A percentile compares a stretch with the other conserved stretches of the same genome.
Conservation (phyloP, 257 asterid genomes). For the Solanum virginianum region DNA sequence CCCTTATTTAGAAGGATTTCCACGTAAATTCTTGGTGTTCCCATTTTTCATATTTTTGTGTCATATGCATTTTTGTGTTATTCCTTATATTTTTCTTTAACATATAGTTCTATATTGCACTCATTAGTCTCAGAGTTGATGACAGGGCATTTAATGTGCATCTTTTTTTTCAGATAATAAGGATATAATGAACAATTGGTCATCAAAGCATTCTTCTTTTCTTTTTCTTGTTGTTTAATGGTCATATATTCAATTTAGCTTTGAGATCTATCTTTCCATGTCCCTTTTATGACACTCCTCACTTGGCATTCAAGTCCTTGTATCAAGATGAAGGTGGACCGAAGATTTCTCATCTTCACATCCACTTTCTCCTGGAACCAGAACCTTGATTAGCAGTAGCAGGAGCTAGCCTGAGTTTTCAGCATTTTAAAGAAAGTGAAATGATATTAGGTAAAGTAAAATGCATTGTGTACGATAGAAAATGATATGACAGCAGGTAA, state of each 20-base stretch:
- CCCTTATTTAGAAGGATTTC: no score
- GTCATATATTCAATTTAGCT: background rate
- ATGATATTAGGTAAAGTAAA: background rate
- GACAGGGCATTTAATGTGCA: background rate
- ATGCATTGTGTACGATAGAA: background rate
- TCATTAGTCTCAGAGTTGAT: background rate
- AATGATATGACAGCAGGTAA: background rate
- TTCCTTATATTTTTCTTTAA: no score
- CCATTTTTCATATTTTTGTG: no score
- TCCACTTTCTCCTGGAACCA: background rate
- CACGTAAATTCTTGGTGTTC: no score
- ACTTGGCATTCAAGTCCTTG: background rate
- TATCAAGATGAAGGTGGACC: background rate
- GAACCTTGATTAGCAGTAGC: background rate
- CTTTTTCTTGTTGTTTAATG: background rate
- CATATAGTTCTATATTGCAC: background rate
- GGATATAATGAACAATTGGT: background rate
- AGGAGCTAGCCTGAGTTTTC: background rate
- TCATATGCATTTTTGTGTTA: no score
- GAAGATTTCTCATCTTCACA: background rate
- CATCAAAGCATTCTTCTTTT: background rate
- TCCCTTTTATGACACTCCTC: background rate
- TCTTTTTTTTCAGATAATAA: background rate
- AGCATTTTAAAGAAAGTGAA: background rate
- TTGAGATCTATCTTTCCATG: background rate